A percentile compares a stretch with the other conserved stretches of the same genome.
Evolutionary conservation across 495 filamentous ascomycete genomes (phyloP).

Genomic region (Aspergillus sparsus): DNA sequence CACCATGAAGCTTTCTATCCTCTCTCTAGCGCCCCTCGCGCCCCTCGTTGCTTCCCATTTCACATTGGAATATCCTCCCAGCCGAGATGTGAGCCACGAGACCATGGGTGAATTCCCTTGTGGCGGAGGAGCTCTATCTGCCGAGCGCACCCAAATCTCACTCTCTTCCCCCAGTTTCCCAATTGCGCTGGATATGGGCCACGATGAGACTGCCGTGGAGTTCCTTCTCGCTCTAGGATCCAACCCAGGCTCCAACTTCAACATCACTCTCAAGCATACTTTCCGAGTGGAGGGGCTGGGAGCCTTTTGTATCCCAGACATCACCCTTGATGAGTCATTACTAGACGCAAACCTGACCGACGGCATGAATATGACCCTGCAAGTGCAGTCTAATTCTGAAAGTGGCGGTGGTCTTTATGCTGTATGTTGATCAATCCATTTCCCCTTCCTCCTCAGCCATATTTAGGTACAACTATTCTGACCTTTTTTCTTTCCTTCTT

Average conservation of each 20-base stretch:
- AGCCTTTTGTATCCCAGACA: slow-evolving; percentile 55
- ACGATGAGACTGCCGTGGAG: slow-evolving; percentile 54
- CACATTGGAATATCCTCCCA: slow-evolving; percentile 55
- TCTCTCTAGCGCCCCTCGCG: slow-evolving; percentile 34
- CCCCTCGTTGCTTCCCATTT: slow-evolving; percentile 60
- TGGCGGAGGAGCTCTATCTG: slow-evolving; percentile 52
- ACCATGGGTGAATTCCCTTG: slow-evolving; percentile 56
- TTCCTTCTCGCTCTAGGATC: slow-evolving; percentile 58
- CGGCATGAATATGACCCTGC: slow-evolving; percentile 63
- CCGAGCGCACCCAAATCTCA: slow-evolving; percentile 53
- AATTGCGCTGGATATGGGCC: slow-evolving; percentile 57
- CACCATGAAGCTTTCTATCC: slow-evolving; percentile 31
- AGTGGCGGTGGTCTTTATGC: slow-evolving; percentile 56
- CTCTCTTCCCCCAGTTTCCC: slow-evolving; percentile 49
- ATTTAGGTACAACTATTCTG: background rate
- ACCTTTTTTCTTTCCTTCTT: background rate
- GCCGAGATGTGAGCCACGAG: slow-evolving; percentile 56
- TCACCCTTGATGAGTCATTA: slow-evolving; percentile 43
- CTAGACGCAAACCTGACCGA: slow-evolving; percentile 37
- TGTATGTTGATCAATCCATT: slow-evolving; percentile 34
- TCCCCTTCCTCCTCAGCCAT: background rate
- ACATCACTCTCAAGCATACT: slow-evolving; percentile 51
- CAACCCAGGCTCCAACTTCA: slow-evolving; percentile 54
- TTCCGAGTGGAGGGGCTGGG: slow-evolving; percentile 55
- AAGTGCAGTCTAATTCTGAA: slow-evolving; percentile 58